Percentiles rank a stretch among this genome's conserved stretches.
Conservation (phyloP, 768 basidiomycete genomes). For the Hygrocybe punicea region DNA sequence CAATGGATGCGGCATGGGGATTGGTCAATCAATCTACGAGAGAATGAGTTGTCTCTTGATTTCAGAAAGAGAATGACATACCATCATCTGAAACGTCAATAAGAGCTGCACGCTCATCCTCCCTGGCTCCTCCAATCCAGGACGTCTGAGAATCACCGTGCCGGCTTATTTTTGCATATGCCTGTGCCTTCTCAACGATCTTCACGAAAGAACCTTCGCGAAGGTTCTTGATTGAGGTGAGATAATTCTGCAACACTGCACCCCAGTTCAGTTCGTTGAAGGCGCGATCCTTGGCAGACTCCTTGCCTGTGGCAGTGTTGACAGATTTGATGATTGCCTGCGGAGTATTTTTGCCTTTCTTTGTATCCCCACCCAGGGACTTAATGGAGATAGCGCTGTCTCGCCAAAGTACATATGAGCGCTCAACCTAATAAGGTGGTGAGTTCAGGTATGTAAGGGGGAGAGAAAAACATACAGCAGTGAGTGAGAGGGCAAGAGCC, state of each 20-base stretch:
- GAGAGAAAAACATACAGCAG: neutral
- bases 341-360: too few species aligned
- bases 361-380: neutral
- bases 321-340: neutral
- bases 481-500: neutral
- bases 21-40: neutral
- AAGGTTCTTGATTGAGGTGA: neutral
- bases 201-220: neutral
- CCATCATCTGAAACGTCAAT: neutral
- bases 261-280: slow-evolving; percentile 1
- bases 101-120: neutral
- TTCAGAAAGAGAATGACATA: neutral
- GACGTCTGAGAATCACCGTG: neutral
- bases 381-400: neutral
- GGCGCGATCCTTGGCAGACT: neutral
- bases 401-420: neutral
- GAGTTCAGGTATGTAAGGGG: neutral
- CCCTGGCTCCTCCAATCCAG: neutral
- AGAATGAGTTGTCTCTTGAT: neutral
- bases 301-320: neutral
- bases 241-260: neutral
- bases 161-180: neutral
- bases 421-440: slow-evolving; percentile 3
- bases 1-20: neutral
- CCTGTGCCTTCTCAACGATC: neutral